Percentiles rank a stretch among this genome's conserved stretches.
Evolutionary conservation across 2,329 filamentous ascomycete genomes (phyloP).

Genomic region (Ilyonectria mors-panacis): DNA sequence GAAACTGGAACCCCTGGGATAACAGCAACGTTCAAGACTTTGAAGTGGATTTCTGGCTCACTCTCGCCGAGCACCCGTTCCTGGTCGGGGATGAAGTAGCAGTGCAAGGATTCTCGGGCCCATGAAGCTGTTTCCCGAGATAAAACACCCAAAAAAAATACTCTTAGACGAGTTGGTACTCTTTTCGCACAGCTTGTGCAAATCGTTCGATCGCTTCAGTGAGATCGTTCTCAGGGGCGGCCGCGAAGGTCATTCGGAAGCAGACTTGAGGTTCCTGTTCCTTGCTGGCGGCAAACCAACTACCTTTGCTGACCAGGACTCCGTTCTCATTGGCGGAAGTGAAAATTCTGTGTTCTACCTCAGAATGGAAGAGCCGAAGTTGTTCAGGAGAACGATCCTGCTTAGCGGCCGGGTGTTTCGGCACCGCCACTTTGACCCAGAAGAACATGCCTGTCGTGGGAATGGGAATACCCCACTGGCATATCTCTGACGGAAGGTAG

Average conservation of each 20-base stretch:
- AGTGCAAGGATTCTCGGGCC: not conserved
- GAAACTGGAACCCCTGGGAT: constrained; percentile 18
- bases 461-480: constrained; percentile 80
- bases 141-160: not conserved
- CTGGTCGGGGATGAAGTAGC: constrained; percentile 42
- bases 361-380: not conserved
- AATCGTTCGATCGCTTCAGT: constrained; percentile 15
- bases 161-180: not conserved
- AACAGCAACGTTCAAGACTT: constrained; percentile 11
- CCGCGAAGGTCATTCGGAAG: constrained; percentile 20
- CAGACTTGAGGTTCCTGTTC: not conserved
- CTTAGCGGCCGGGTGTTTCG: constrained; percentile 51
- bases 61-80: constrained; percentile 19
- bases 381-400: not conserved
- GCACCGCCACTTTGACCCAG: constrained; percentile 72
- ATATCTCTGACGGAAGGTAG: constrained; percentile 77
- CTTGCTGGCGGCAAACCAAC: constrained; percentile 19
- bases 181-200: not conserved
- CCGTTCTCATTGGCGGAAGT: constrained; percentile 8
- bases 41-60: constrained; percentile 21
- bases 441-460: constrained; percentile 91
- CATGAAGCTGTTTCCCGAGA: not conserved
- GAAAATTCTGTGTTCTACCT: constrained; percentile 12
- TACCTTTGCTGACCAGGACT: constrained; percentile 14
- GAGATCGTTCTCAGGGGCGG: constrained; percentile 5